A percentile compares a stretch with the other conserved stretches of the same genome.
Evolutionary conservation across 2,329 filamentous ascomycete genomes (phyloP).

Genomic region (Ascochyta rabiei): DNA sequence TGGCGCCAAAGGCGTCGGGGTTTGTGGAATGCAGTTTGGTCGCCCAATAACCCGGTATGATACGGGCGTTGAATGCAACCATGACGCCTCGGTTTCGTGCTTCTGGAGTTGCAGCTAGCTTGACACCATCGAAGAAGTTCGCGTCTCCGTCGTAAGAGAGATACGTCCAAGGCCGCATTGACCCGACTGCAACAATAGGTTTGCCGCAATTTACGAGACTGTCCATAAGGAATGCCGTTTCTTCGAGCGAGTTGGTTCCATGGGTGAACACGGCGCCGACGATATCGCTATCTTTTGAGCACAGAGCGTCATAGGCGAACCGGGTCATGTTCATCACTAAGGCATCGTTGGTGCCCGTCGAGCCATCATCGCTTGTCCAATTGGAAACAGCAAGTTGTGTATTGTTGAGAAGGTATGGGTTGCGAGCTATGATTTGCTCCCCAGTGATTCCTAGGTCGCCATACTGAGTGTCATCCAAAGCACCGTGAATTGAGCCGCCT

Average conservation of each 20-base stretch:
- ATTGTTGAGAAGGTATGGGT: conserved; percentile 36
- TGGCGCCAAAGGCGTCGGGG: conserved; percentile 34
- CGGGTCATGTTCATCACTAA: conserved; percentile 43
- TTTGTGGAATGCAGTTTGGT: conserved; percentile 33
- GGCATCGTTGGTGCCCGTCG: conserved; percentile 36
- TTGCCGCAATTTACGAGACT: conserved; percentile 36
- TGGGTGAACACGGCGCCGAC: conserved; percentile 37
- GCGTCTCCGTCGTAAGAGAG: conserved; percentile 34
- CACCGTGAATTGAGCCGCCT: conserved; percentile 34
- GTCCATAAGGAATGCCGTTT: conserved; percentile 38
- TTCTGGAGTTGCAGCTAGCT: conserved; percentile 30
- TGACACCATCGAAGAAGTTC: conserved; percentile 38
- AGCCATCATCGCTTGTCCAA: conserved; percentile 29
- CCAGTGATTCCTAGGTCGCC: conserved; percentile 32
- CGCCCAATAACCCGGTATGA: conserved; percentile 35
- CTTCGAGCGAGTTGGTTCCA: conserved; percentile 39
- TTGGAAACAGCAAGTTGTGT: conserved; percentile 39
- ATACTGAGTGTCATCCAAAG: conserved; percentile 39
- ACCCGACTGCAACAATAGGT: conserved; percentile 32
- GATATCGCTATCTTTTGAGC: conserved; percentile 37
- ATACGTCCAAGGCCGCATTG: conserved; percentile 37
- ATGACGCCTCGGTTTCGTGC: conserved; percentile 31
- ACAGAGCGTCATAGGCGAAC: conserved; percentile 25
- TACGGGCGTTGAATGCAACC: conserved; percentile 38
- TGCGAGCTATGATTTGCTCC: conserved; percentile 35